Evolutionary conservation across 1,284 basidiomycete species (phyloP).

Genomic region (Trichosporon ovoides): DNA sequence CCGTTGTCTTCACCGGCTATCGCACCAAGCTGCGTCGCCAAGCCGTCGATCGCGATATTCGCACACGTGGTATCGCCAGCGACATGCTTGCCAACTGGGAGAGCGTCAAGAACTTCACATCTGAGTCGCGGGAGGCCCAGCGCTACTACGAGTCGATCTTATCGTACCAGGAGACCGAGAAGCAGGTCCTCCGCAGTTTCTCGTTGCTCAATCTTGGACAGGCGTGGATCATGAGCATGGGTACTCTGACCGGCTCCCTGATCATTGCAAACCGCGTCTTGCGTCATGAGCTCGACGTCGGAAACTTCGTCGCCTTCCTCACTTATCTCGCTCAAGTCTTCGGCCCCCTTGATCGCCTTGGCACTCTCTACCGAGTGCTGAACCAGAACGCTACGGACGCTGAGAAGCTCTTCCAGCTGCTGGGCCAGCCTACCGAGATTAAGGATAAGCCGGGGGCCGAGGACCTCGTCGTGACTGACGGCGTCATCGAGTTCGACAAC

Average conservation of each 20-base stretch:
- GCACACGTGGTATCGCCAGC: conserved; percentile 86
- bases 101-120: conserved; percentile 96
- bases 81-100: conserved; percentile 98
- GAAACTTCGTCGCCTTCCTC: conserved; percentile 95
- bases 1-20: conserved; percentile 72
- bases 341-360: conserved; percentile 88
- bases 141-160: conserved; percentile 83
- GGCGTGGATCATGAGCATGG: conserved; percentile 86
- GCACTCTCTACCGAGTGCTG: conserved; percentile 90
- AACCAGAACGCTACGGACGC: conserved; percentile 91
- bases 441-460: conserved; percentile 66
- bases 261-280: conserved; percentile 87
- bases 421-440: conserved; percentile 71
- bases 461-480: conserved; percentile 68
- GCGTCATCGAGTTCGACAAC: conserved; percentile 88
- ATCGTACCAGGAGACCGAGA: conserved; percentile 81
- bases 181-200: conserved; percentile 87
- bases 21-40: conserved; percentile 86
- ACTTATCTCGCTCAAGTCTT: conserved; percentile 94
- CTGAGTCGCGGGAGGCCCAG: conserved; percentile 79
- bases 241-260: conserved; percentile 86
- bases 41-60: conserved; percentile 91
- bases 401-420: conserved; percentile 89
- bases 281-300: conserved; percentile 83
- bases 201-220: conserved; percentile 91